phyloP scores from a whole-genome alignment of 257 asterid genomes.

The Nicotiana undulata region DNA sequence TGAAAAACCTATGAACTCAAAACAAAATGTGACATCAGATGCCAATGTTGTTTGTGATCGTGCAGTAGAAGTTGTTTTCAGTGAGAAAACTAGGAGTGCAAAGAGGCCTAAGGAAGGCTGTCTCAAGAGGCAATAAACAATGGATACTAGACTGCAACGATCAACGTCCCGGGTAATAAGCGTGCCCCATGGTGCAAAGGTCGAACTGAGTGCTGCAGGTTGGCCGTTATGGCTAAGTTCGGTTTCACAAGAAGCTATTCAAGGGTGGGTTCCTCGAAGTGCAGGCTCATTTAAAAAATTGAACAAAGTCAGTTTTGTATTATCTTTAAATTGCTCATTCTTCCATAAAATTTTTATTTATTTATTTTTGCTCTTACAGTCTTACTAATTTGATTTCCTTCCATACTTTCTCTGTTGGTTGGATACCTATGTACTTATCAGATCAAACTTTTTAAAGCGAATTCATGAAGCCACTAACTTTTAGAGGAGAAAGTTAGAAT shows the following conservation, averaged over 20 bases:
- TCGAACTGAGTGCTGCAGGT: slow-evolving; percentile 63
- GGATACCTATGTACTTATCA: too few relatives aligned
- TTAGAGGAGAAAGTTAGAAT: too few relatives aligned
- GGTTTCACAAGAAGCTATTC: slow-evolving; percentile 79
- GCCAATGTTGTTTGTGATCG: not conserved
- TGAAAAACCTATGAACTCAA: slow-evolving; percentile 6
- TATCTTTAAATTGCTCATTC: not conserved
- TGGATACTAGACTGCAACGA: slow-evolving; percentile 38
- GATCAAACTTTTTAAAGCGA: too few relatives aligned
- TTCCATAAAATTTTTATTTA: not conserved
- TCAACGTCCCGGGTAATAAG: slow-evolving; percentile 29
- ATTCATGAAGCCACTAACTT: too few relatives aligned
- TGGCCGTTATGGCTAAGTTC: slow-evolving; percentile 95
- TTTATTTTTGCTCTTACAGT: too few relatives aligned
- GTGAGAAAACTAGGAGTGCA: slow-evolving; percentile 37
- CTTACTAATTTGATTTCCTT: too few relatives aligned
- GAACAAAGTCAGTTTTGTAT: slow-evolving; percentile 47
- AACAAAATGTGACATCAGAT: not conserved
- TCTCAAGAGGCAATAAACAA: slow-evolving; percentile 37
- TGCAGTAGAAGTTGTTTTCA: slow-evolving; percentile 13
- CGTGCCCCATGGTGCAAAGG: slow-evolving; percentile 44
- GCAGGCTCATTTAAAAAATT: slow-evolving; percentile 76
- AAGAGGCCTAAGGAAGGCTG: slow-evolving; percentile 56
- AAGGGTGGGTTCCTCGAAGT: slow-evolving; percentile 78
- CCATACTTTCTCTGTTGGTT: too few relatives aligned